Evolutionary conservation across 768 basidiomycete species (phyloP), one percentile per base, ranked within the genome.

Genomic region (Lentinula raphanica): DNA sequence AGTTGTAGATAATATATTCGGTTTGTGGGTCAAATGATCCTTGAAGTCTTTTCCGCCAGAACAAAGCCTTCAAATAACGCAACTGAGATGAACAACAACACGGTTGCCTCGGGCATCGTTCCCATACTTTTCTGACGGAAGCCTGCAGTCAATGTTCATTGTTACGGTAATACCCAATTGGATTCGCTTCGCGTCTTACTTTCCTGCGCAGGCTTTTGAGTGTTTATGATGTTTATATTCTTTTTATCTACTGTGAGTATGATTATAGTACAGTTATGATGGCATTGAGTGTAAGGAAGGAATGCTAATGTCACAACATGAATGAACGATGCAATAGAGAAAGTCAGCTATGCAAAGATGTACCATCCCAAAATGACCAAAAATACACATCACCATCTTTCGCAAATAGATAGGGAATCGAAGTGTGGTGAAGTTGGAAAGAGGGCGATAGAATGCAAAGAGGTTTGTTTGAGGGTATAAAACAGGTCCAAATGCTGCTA

Each of bases 381-480:
- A 62, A 62, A 60, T 48, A 56, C 59, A 58, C 13, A 49, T 32
- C 46, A 45, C 46, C 46, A 17, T 46, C n/a, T 31, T 55, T 27
- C 15, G n/a, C 54, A 5, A 49, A 57, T 57, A 57, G 56, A 57
- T 57, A 57, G 44, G 17, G 21, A 13, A 49, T 49, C 31, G 48
- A n/a, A 53, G 35, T 53, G 54, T 32, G 40, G 13, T 39, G 45
- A 57, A 28, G 29, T 12, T 8, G 11, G 40, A 35, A 36, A 56
- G 36, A 56, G 31, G 51, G 42, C 40, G 45, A 19, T 25, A 49
- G 58, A 56, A 58, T 65, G 62, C 54, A 60, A 58, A 49, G 51
- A 58, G 29, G 32, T 45, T 56, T 27, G 21, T 28, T 39, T 40
- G 39, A 17, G 56, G 62, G 59, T 60, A 63, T 60, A 57, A 42